Evolutionary conservation across 1,284 basidiomycete genomes (phyloP).

Genomic region (Cryptococcus jaspeensis): DNA sequence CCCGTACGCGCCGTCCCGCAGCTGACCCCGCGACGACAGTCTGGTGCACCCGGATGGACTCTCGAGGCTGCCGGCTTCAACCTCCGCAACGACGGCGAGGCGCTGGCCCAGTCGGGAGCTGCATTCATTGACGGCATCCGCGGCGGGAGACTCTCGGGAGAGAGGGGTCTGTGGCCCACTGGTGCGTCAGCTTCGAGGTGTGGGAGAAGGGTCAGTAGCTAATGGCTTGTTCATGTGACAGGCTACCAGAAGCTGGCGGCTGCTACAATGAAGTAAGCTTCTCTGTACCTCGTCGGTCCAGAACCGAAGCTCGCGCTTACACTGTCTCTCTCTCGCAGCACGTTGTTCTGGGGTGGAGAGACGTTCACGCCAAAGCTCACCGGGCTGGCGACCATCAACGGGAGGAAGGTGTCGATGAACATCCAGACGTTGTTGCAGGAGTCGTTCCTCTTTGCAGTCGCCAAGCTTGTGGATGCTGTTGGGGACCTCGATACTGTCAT

Average conservation of each 20-base stretch:
- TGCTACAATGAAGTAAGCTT: constrained; percentile 76
- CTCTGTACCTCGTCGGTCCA: no score
- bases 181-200: constrained; percentile 23
- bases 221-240: neutral
- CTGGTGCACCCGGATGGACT: constrained; percentile 90
- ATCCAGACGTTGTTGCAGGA: constrained; percentile 83
- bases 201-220: neutral
- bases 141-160: constrained; percentile 52
- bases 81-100: constrained; percentile 55
- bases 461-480: constrained; percentile 65
- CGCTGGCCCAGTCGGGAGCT: constrained; percentile 73
- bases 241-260: constrained; percentile 87
- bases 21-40: constrained; percentile 40
- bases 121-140: constrained; percentile 79
- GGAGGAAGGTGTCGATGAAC: constrained; percentile 55
- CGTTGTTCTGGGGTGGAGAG: constrained; percentile 87
- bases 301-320: constrained; percentile 31
- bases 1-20: neutral
- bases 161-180: constrained; percentile 82
- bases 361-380: constrained; percentile 73
- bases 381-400: constrained; percentile 54
- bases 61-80: constrained; percentile 77
- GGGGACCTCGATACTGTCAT: constrained; percentile 74
- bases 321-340: constrained; percentile 46
- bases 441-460: constrained; percentile 76